Percentiles rank a stretch among this genome's conserved stretches.
These are phyloP conservation scores for Yamadazyma dushanensis DNA, from an alignment of 1,139 yeast genomes.

Conservation along the genomic window DNA sequence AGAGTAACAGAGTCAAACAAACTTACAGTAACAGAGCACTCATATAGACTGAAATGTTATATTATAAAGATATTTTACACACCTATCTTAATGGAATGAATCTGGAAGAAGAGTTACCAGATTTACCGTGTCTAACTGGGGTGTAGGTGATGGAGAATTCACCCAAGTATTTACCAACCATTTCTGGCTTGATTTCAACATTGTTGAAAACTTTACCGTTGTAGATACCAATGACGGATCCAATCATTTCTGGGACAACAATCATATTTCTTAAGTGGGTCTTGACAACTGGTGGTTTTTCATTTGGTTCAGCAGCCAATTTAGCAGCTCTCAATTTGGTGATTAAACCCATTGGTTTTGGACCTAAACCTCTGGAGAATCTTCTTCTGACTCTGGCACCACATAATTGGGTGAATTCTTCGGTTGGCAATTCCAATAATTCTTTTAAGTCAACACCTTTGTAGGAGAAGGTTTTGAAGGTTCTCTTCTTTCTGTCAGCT, in stretches of 20 bases:
- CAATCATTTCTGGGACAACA: conserved; percentile 99
- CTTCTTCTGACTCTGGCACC: conserved; percentile 99
- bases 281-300: conserved; percentile 98
- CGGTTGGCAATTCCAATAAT: conserved; percentile 91
- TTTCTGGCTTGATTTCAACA: conserved; percentile 98
- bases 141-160: conserved; percentile 99
- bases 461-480: conserved; percentile 96
- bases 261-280: conserved; percentile 99
- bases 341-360: conserved; percentile 95
- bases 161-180: conserved; percentile 99
- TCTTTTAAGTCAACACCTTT: conserved; percentile 98
- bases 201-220: conserved; percentile 99
- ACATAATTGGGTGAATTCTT: conserved; percentile 95
- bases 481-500: conserved; percentile 81
- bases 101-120: conserved; percentile 91
- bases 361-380: conserved; percentile 95
- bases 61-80: conserved; percentile 9
- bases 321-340: conserved; percentile 98
- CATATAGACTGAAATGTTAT: neutral
- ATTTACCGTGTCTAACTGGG: conserved; percentile 99
- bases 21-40: neutral
- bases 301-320: conserved; percentile 88
- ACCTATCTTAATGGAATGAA: conserved; percentile 63
- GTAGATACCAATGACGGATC: conserved; percentile 98
- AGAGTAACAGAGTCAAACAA: neutral